Evolutionary conservation across 176 grass and related monocot species (phyloP).

Genomic region (Ampelocalamus luodianensis): DNA sequence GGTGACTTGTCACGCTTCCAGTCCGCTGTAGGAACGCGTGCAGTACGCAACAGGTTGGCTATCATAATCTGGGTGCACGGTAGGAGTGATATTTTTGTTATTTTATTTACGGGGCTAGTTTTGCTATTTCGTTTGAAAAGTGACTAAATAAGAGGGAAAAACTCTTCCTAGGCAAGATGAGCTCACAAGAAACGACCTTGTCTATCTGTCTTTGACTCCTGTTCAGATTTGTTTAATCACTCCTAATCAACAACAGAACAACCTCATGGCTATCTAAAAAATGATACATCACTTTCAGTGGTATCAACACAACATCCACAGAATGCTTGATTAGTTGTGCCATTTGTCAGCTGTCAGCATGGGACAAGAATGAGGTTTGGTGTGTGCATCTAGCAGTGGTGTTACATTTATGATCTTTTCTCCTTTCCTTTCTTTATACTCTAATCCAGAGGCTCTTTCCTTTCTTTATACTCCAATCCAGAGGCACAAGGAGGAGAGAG

Average conservation of each 20-base stretch:
- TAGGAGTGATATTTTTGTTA: no score
- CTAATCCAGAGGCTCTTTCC: constrained; percentile 41
- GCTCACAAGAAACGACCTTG: constrained; percentile 33
- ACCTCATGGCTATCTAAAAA: neutral
- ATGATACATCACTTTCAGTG: constrained; percentile 3
- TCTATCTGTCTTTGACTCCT: constrained; percentile 24
- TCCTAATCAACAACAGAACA: neutral
- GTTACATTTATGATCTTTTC: constrained; percentile 48
- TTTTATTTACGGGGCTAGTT: no score
- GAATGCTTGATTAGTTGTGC: constrained; percentile 32
- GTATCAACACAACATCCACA: constrained; percentile 8
- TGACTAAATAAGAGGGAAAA: no score
- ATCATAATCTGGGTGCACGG: no score
- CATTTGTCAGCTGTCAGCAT: constrained; percentile 28
- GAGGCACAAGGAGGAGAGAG: constrained; percentile 27
- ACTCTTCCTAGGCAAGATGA: neutral
- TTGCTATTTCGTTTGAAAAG: no score
- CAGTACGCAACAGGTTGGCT: no score
- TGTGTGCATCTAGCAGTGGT: constrained; percentile 43
- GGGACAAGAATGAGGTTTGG: constrained; percentile 13
- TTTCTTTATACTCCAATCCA: constrained; percentile 55
- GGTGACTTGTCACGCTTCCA: no score
- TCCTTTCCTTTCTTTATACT: constrained; percentile 51
- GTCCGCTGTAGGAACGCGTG: no score
- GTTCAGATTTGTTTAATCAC: neutral